These are phyloP conservation scores for Jatropha podagrica DNA, from an alignment of 441 rosid genomes.

Conservation along the genomic window DNA sequence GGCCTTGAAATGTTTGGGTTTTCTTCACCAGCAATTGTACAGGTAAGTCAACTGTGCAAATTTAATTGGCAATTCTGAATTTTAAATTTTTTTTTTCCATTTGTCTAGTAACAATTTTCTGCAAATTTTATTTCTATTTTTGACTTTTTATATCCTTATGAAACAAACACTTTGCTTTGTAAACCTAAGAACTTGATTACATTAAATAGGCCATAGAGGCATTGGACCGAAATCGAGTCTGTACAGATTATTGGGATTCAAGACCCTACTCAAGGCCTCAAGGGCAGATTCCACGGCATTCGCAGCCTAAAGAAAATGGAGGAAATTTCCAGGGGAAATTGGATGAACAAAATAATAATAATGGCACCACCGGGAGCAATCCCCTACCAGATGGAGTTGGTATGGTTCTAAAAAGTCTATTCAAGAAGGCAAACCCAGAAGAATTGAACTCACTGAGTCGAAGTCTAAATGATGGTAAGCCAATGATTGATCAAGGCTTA, in stretches of 20 bases:
- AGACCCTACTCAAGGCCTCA: conserved; percentile 92
- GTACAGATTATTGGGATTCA: conserved; percentile 89
- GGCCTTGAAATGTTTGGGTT: conserved; percentile 98
- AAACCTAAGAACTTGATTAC: conserved; percentile 5
- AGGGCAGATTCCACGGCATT: conserved; percentile 61
- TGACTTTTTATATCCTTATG: no score
- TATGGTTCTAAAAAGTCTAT: conserved; percentile 46
- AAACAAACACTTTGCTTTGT: no score
- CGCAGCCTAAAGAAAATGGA: conserved; percentile 32
- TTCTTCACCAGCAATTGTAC: conserved; percentile 89
- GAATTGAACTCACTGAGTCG: conserved; percentile 56
- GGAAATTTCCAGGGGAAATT: conserved; percentile 27
- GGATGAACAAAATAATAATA: conserved; percentile 26
- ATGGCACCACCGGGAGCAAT: conserved; percentile 26
- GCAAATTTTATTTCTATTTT: neutral
- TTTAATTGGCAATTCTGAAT: no score
- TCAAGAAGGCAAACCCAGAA: conserved; percentile 75
- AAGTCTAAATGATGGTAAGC: conserved; percentile 41
- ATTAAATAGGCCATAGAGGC: conserved; percentile 82
- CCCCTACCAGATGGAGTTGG: conserved; percentile 38
- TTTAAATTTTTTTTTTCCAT: neutral
- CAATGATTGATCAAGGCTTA: conserved; percentile 39
- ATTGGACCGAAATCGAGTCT: conserved; percentile 76
- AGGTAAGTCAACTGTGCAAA: conserved; percentile 47
- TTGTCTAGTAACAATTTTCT: neutral